Base-by-base conservation (phyloP, 352 stramenopile genomes). In the Pythium scleroteichum region DNA sequence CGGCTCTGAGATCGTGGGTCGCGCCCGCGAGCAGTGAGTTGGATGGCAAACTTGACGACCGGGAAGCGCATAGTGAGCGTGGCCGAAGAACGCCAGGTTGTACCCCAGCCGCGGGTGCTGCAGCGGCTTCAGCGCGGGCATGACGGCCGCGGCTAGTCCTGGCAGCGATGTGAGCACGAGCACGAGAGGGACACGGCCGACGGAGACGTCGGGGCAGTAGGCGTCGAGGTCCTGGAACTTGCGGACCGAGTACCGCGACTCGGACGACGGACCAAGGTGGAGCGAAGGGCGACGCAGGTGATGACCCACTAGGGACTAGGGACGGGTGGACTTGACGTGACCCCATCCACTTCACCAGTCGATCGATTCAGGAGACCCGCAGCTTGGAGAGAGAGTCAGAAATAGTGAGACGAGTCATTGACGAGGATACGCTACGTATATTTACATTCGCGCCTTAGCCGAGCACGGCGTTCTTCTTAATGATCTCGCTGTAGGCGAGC, bases 401-500 rank as follows among this genome's bases (percentile, higher is more conserved):
- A n/a, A n/a, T n/a, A n/a, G n/a, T n/a, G n/a, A n/a, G n/a, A n/a
- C n/a, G n/a, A n/a, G n/a, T n/a, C n/a, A n/a, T n/a, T n/a, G n/a
- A n/a, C n/a, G n/a, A n/a, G n/a, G 29, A 35, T 10, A 35, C 10
- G 29, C 29, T 10, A 35, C 29, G 10, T 35, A 35, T 10, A 35
- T 35, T 35, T 35, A 10, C 29, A 10, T 10, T 35, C 29, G 29
- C 29, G 10, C 29, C 38, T n/a, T 20, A 44, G 13, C 4, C 13
- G 13, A 44, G 38, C 38, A 85, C 72, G 29, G 63, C 63, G 55
- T 87, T 87, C 44, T 69, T 66, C 56, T 48, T 19, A 20, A 87
- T 78, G 13, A 76, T 70, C 42, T 72, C 69, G 40, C 66, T 56
- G 64, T 70, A 88, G 75, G 75, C 85, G 24, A 66, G 47, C 27